These are phyloP conservation scores for Hibiscus tridactylites DNA, from an alignment of 345 rosid genomes.

Conservation along the genomic window DNA sequence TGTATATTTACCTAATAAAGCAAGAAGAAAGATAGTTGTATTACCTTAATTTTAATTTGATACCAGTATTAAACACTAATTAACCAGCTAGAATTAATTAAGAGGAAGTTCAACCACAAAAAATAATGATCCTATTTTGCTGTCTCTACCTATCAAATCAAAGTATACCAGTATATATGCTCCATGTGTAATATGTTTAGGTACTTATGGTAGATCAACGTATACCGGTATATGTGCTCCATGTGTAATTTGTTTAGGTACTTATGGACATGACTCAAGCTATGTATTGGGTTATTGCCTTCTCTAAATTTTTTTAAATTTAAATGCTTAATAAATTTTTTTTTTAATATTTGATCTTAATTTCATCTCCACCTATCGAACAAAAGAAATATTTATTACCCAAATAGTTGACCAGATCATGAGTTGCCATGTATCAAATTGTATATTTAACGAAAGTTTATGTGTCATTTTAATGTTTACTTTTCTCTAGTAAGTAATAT, in stretches of 20 bases:
- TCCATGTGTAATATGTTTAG: not conserved
- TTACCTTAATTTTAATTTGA: conserved; percentile 6
- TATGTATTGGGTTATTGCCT: too few species aligned
- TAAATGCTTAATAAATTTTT: too few species aligned
- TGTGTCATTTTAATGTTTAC: too few species aligned
- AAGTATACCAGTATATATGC: conserved; percentile 9
- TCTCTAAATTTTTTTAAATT: too few species aligned
- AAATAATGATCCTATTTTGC: conserved; percentile 7
- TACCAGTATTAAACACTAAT: conserved; percentile 6
- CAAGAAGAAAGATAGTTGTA: conserved; percentile 16
- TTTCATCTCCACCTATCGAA: too few species aligned
- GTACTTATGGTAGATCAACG: not conserved
- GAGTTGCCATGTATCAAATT: too few species aligned
- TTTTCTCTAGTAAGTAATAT: too few species aligned
- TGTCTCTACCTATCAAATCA: not conserved
- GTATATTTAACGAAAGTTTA: too few species aligned
- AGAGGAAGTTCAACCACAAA: not conserved
- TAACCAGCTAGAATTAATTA: conserved; percentile 32
- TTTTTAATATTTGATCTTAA: too few species aligned
- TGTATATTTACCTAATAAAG: conserved; percentile 35
- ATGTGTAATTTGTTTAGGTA: not conserved
- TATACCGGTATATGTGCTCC: conserved; percentile 8
- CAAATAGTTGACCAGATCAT: too few species aligned
- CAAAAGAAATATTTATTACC: too few species aligned
- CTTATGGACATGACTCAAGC: too few species aligned